Conservation (phyloP, 495 filamentous ascomycete species). For the Xylaria flabelliformis region DNA sequence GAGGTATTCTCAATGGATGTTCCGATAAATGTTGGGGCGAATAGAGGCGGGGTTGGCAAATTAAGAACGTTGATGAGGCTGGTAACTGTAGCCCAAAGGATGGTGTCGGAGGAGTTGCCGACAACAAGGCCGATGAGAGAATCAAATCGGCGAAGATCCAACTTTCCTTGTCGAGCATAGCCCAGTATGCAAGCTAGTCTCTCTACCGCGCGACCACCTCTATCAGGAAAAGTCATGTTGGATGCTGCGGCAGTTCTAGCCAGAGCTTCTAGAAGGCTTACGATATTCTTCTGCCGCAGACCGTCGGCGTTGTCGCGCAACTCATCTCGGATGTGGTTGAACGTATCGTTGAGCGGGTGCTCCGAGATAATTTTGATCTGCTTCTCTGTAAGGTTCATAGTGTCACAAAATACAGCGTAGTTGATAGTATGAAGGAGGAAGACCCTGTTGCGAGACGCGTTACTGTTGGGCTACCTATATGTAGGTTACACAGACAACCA, state of each 20-base stretch:
- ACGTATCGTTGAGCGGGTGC: slow-evolving; percentile 10
- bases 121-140: not conserved
- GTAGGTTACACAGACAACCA: no score
- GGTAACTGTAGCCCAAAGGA: not conserved
- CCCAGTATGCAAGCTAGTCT: not conserved
- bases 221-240: not conserved
- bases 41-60: slow-evolving; percentile 3
- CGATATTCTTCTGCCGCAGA: slow-evolving; percentile 8
- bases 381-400: slow-evolving; percentile 7
- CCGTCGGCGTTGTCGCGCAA: slow-evolving; percentile 5
- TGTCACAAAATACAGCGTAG: slow-evolving; percentile 1
- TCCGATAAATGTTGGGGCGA: slow-evolving; percentile 11
- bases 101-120: not conserved
- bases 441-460: not conserved
- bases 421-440: slow-evolving; percentile 7
- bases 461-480: no score
- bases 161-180: not conserved
- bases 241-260: not conserved
- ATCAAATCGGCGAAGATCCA: not conserved
- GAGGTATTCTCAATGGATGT: slow-evolving; percentile 5
- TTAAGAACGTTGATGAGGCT: not conserved
- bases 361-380: slow-evolving; percentile 11
- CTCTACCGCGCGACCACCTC: not conserved
- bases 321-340: slow-evolving; percentile 1
- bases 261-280: not conserved